These are phyloP conservation scores for Nitzschia palea DNA, from an alignment of 108 stramenopile genomes.

Conservation along the genomic window DNA sequence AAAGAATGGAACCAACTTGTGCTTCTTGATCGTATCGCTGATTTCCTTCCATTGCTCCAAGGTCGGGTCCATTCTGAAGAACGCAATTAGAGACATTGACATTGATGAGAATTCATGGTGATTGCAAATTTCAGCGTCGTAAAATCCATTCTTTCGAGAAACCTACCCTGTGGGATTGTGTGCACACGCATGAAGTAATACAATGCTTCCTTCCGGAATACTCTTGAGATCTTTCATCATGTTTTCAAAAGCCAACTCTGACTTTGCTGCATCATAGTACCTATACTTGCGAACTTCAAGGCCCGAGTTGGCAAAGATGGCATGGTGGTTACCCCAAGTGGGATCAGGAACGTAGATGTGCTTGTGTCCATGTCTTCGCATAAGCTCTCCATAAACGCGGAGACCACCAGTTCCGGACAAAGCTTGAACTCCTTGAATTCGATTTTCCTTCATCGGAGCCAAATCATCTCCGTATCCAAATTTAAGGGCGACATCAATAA, in stretches of 20 bases:
- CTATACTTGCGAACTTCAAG: constrained; percentile 88
- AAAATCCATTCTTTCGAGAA: not conserved
- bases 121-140: not conserved
- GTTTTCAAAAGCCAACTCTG: constrained; percentile 85
- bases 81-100: not conserved
- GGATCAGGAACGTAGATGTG: constrained; percentile 96
- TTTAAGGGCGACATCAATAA: constrained; percentile 85
- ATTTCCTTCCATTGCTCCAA: constrained; percentile 95
- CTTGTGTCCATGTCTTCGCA: constrained; percentile 76
- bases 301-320: constrained; percentile 92
- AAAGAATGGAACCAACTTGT: constrained; percentile 91
- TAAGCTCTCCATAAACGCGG: constrained; percentile 90
- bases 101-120: too few relatives aligned
- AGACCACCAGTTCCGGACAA: constrained; percentile 98
- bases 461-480: constrained; percentile 95
- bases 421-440: constrained; percentile 91
- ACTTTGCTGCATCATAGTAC: constrained; percentile 87
- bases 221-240: constrained; percentile 84
- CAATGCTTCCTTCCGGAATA: constrained; percentile 83
- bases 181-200: constrained; percentile 98
- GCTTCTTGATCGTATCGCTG: constrained; percentile 77
- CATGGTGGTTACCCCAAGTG: constrained; percentile 98
- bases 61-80: constrained; percentile 91
- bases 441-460: constrained; percentile 74
- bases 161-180: constrained; percentile 95